phyloP scores from a whole-genome alignment of 805 yeast genomes.

The Pichia ethanolica region DNA sequence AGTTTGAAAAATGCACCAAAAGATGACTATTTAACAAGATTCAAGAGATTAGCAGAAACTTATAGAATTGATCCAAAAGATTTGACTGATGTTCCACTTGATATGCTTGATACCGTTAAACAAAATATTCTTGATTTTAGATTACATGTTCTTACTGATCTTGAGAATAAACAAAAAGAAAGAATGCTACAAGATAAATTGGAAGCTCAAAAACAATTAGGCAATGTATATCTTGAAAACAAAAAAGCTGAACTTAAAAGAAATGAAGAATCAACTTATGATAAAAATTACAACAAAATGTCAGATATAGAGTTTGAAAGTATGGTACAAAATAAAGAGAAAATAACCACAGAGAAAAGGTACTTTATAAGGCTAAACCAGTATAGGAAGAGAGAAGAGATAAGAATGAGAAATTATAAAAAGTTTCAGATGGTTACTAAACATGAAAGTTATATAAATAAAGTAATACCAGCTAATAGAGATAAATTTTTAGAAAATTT shows the following conservation, averaged over 20 bases:
- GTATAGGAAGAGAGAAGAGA: conserved; percentile 19
- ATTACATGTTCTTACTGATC: conserved; percentile 45
- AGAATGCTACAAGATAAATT: conserved; percentile 42
- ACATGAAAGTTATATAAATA: conserved; percentile 17
- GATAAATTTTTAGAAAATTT: conserved; percentile 23
- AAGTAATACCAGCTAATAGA: conserved; percentile 17
- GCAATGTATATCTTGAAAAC: not conserved
- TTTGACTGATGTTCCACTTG: conserved; percentile 48
- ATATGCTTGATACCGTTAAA: conserved; percentile 43
- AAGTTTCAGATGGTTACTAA: conserved; percentile 28
- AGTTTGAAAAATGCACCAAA: not conserved
- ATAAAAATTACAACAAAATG: conserved; percentile 9
- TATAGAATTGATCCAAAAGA: conserved; percentile 54
- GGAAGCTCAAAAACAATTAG: conserved; percentile 32
- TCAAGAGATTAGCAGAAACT: conserved; percentile 11
- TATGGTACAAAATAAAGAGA: conserved; percentile 16
- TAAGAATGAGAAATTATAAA: conserved; percentile 27
- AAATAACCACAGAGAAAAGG: conserved; percentile 13
- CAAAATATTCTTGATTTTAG: conserved; percentile 51
- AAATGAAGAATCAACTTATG: conserved; percentile 18
- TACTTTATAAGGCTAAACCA: conserved; percentile 13
- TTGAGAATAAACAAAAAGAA: conserved; percentile 41
- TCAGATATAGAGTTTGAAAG: conserved; percentile 20
- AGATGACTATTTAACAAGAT: conserved; percentile 11
- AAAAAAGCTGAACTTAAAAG: not conserved